Evolutionary conservation across 1,284 basidiomycete genomes (phyloP).

Genomic region (Dichomitus squalens): DNA sequence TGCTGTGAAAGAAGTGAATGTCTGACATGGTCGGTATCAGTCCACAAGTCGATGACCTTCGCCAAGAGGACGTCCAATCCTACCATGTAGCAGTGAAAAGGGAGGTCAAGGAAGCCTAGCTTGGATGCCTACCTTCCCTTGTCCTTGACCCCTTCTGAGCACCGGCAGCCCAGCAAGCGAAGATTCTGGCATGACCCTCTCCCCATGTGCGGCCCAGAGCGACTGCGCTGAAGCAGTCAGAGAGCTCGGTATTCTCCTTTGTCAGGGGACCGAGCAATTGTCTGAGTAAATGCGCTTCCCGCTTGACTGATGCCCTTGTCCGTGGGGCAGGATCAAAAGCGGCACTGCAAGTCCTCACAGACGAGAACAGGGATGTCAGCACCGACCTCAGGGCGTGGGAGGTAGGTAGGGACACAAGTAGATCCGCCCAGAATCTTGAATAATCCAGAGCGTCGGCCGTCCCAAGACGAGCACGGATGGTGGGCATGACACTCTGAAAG

Average conservation of each 20-base stretch:
- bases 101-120: neutral
- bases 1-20: constrained; percentile 73
- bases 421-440: constrained; percentile 50
- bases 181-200: constrained; percentile 58
- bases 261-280: constrained; percentile 50
- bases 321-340: constrained; percentile 34
- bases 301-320: constrained; percentile 49
- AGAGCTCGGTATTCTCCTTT: constrained; percentile 49
- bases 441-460: constrained; percentile 36
- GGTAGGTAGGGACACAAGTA: constrained; percentile 54
- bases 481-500: constrained; percentile 51
- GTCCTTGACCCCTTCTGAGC: constrained; percentile 35
- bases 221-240: constrained; percentile 52
- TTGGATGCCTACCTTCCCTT: constrained; percentile 37
- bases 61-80: constrained; percentile 52
- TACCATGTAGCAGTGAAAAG: constrained; percentile 24
- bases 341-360: constrained; percentile 38
- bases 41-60: constrained; percentile 61
- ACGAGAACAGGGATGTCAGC: constrained; percentile 57
- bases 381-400: constrained; percentile 56
- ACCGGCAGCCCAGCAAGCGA: constrained; percentile 65
- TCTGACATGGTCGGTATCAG: constrained; percentile 66
- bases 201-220: constrained; percentile 60
- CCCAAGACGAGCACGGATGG: constrained; percentile 47
- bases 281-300: constrained; percentile 51